Base-by-base conservation (phyloP, 257 asterid species). In the Primulina huaijiensis region DNA sequence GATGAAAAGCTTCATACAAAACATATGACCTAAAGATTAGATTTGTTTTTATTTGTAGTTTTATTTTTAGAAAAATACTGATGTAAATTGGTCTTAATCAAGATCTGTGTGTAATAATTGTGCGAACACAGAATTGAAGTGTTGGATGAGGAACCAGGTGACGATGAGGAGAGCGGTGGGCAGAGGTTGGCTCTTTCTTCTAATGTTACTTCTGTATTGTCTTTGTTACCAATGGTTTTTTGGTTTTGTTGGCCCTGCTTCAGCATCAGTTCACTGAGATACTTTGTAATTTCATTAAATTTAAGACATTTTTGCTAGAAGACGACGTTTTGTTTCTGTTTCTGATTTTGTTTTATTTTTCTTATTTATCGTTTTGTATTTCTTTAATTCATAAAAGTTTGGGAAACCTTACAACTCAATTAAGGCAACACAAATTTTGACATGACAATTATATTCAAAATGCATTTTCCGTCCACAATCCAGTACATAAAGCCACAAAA, bases 131-230 rank as follows among this genome's bases (percentile, higher is more conserved):
- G 99, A 75, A 88, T 94, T 65, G 98, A 94, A 80, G 99, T 94
- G 59, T 76, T 94, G 71, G 99, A 94, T 59, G 99, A 94, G 81
- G 98, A 94, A 65, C 97, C 98, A 5, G 97, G 97, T 35, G 99
- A 94, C 64, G 98, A 94, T 37, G 99, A 94, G 87, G 99, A 94
- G 76, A 85, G 95, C 75, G 85, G 89, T 17, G 96, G 86, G 64
- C 99, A 88, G 77, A 94, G 92, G 98, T 89, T 72, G 58, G 75
- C 34, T 17, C 35, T 59, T 63, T 55, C 64, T 60, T 72, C 33
- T 55, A 4, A 19, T 60, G 55, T 59, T 57, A 3, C 10, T 61
- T 14, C 21, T 62, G 35, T 11, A n/a, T 53, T 46, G 12, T 29
- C 12, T 62, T 60, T 43, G 25, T 19, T 56, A 29, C 20, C 34